Evolutionary conservation across 805 yeast genomes (phyloP).

Genomic region (Wickerhamiella sergipiensis): DNA sequence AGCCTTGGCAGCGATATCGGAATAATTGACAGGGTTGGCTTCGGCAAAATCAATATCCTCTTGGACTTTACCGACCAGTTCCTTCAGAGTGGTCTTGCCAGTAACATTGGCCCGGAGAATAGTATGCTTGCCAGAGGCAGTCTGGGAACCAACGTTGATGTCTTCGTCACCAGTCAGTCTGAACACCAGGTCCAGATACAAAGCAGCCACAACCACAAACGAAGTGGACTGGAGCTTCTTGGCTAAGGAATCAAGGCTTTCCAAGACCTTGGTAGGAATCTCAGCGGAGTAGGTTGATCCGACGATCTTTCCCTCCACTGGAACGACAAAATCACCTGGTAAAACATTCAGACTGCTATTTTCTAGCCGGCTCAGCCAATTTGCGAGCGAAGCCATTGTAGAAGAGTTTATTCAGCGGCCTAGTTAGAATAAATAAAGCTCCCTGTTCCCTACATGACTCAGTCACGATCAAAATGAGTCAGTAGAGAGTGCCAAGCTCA

Average conservation of each 20-base stretch:
- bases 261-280: conserved; percentile 16
- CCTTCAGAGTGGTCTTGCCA: conserved; percentile 31
- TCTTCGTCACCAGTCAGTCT: conserved; percentile 92
- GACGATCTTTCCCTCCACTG: conserved; percentile 50
- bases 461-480: background rate
- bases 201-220: conserved; percentile 47
- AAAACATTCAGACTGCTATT: conserved; percentile 69
- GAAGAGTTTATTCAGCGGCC: background rate
- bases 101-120: conserved; percentile 47
- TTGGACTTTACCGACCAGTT: conserved; percentile 35
- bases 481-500: background rate
- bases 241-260: conserved; percentile 12
- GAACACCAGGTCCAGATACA: conserved; percentile 55
- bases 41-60: conserved; percentile 24
- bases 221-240: conserved; percentile 17
- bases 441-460: background rate
- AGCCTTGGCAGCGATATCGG: conserved; percentile 41
- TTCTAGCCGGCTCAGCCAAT: conserved; percentile 11
- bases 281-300: conserved; percentile 39
- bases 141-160: conserved; percentile 67
- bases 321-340: conserved; percentile 78
- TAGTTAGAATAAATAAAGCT: too few species aligned
- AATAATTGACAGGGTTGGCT: conserved; percentile 34
- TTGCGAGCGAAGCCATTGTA: background rate
- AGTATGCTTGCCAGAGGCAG: conserved; percentile 16